A percentile compares a stretch with the other conserved stretches of the same genome.
Conservation (phyloP, 805 yeast species). For the Candida sonorensis region DNA sequence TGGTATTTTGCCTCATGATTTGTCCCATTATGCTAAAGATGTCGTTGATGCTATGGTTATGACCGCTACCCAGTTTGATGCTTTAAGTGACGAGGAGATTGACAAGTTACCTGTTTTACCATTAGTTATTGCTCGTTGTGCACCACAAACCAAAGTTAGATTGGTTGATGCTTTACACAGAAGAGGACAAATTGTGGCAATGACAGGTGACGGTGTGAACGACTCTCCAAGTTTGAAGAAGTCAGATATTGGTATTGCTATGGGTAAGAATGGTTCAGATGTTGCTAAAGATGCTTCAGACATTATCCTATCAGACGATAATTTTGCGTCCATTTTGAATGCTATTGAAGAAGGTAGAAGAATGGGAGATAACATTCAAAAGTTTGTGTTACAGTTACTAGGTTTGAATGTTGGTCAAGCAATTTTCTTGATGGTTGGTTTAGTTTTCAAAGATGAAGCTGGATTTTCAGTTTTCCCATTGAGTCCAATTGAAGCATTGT, state of each 20-base stretch:
- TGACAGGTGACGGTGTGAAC: slow-evolving; percentile 99
- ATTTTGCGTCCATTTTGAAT: slow-evolving; percentile 70
- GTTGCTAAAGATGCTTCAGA: slow-evolving; percentile 97
- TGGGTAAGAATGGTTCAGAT: slow-evolving; percentile 96
- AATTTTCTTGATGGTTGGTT: slow-evolving; percentile 59
- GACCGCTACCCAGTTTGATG: slow-evolving; percentile 95
- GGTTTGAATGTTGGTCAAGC: slow-evolving; percentile 73
- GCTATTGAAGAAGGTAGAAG: slow-evolving; percentile 79
- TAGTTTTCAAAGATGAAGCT: slow-evolving; percentile 57
- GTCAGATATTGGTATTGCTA: slow-evolving; percentile 96
- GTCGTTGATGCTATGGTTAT: slow-evolving; percentile 62
- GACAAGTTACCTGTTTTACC: slow-evolving; percentile 64
- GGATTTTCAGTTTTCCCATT: slow-evolving; percentile 75
- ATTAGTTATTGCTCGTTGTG: slow-evolving; percentile 74
- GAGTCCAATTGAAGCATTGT: slow-evolving; percentile 72
- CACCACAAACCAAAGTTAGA: slow-evolving; percentile 94
- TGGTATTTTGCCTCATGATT: slow-evolving; percentile 61
- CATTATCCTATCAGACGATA: slow-evolving; percentile 86
- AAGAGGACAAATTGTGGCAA: slow-evolving; percentile 96
- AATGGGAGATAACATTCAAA: slow-evolving; percentile 73
- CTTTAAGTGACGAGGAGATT: slow-evolving; percentile 89
- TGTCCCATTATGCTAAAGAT: slow-evolving; percentile 46
- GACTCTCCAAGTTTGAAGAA: slow-evolving; percentile 97
- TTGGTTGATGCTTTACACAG: slow-evolving; percentile 93
- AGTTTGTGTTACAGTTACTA: slow-evolving; percentile 65